Conservation (phyloP, 352 stramenopile species). For the Globisporangium cystogenes region DNA sequence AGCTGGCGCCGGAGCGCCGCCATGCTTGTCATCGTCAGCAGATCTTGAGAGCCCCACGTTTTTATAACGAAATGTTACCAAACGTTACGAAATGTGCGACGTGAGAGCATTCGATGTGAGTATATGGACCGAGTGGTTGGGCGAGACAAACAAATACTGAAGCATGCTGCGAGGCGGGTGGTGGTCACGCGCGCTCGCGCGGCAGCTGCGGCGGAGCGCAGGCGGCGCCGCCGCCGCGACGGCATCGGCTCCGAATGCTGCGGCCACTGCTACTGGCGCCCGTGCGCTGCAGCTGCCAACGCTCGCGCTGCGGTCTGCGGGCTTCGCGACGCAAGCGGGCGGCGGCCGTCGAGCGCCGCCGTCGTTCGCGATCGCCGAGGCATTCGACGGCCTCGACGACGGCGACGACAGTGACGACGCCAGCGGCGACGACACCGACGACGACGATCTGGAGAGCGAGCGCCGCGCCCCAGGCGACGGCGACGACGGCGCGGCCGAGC, state of each 20-base stretch:
- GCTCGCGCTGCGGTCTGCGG: background rate
- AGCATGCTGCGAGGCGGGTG: background rate
- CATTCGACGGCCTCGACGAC: slow-evolving; percentile 49
- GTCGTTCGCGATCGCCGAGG: slow-evolving; percentile 49
- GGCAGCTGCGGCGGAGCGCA: background rate
- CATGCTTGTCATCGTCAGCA: no score
- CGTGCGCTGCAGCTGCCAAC: background rate
- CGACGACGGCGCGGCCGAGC: slow-evolving; percentile 1
- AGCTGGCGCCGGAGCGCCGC: background rate
- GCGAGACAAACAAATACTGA: no score
- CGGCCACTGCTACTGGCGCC: no score
- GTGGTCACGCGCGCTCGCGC: background rate
- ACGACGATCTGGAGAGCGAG: background rate
- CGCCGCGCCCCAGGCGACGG: slow-evolving; percentile 12
- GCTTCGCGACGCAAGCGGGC: background rate
- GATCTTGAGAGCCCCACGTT: background rate
- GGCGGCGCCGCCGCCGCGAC: background rate
- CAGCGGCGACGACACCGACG: background rate
- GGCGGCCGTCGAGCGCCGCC: slow-evolving; percentile 7
- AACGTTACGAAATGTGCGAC: no score
- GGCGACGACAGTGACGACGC: slow-evolving; percentile 17
- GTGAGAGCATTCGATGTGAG: background rate
- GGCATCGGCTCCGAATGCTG: background rate
- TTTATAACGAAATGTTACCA: no score
- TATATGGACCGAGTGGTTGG: no score